A percentile compares a stretch with the other conserved stretches of the same genome.
These are phyloP conservation scores for Malassezia restricta DNA, from an alignment of 1,284 basidiomycete species.

Conservation along the genomic window DNA sequence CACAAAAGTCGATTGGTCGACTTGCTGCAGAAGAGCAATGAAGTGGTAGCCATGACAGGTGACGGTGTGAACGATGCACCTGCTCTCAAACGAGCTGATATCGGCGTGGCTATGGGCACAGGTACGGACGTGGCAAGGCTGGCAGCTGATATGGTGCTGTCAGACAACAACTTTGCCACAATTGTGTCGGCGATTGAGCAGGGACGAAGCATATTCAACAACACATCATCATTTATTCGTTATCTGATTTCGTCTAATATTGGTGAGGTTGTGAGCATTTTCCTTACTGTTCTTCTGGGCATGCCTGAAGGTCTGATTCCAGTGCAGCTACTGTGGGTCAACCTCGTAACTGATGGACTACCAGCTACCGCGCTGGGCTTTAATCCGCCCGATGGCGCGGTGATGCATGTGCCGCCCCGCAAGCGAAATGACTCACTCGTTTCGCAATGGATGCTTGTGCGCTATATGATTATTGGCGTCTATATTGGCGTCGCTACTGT, in stretches of 20 bases:
- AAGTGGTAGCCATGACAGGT: constrained; percentile 83
- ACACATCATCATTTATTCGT: constrained; percentile 94
- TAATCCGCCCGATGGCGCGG: constrained; percentile 79
- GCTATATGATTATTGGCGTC: constrained; percentile 80
- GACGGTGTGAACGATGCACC: constrained; percentile 49
- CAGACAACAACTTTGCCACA: constrained; percentile 50
- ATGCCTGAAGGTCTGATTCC: constrained; percentile 98
- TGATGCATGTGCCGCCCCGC: constrained; percentile 85
- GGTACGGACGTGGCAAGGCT: constrained; percentile 49
- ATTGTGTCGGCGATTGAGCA: constrained; percentile 57
- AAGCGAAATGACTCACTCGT: constrained; percentile 79
- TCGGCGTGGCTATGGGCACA: constrained; percentile 49
- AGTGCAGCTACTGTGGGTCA: constrained; percentile 80
- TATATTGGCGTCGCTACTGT: constrained; percentile 94
- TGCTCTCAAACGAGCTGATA: constrained; percentile 48
- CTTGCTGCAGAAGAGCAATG: constrained; percentile 74
- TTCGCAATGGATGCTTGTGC: constrained; percentile 83
- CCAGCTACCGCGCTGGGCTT: constrained; percentile 97
- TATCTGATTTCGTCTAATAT: constrained; percentile 81
- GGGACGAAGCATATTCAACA: constrained; percentile 93
- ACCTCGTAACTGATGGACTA: constrained; percentile 59
- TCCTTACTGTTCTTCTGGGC: constrained; percentile 86
- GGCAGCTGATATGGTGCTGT: constrained; percentile 49
- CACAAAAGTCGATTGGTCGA: constrained; percentile 95
- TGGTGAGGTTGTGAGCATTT: constrained; percentile 94